Conservation (phyloP, 1,284 basidiomycete species). For the Pholiota adiposa region DNA sequence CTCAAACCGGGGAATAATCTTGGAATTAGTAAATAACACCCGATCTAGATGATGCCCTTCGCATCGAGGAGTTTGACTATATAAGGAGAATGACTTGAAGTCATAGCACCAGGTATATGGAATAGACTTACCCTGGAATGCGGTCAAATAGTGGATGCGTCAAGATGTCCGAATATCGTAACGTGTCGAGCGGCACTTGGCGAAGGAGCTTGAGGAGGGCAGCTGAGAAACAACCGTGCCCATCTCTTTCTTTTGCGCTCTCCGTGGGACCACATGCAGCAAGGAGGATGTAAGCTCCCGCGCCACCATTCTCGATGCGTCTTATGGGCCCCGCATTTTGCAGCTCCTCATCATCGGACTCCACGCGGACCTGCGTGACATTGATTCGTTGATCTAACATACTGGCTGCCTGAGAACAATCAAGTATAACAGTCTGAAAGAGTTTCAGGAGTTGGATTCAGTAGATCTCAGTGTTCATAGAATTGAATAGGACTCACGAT, state of each 20-base stretch:
- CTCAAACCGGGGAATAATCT: not conserved
- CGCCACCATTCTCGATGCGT: not conserved
- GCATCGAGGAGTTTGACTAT: constrained; percentile 11
- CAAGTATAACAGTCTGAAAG: too few relatives aligned
- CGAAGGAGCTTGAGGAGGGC: constrained; percentile 16
- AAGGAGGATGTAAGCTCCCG: constrained; percentile 17
- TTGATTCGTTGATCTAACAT: too few relatives aligned
- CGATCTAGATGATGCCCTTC: constrained; percentile 1
- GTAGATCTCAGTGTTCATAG: not conserved
- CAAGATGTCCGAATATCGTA: constrained; percentile 6
- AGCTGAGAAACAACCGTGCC: constrained; percentile 15
- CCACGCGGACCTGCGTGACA: too few relatives aligned
- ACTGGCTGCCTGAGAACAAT: too few relatives aligned
- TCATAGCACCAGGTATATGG: not conserved
- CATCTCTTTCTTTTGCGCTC: constrained; percentile 11
- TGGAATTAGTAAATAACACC: not conserved
- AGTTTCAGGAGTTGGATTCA: too few relatives aligned
- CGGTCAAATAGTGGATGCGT: not conserved
- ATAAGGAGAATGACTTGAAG: not conserved
- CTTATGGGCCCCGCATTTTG: not conserved
- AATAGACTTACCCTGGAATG: not conserved
- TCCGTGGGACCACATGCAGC: constrained; percentile 14
- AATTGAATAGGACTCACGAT: constrained; percentile 10
- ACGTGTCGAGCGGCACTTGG: not conserved
- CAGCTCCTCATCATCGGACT: not conserved